Base-by-base conservation (phyloP, 805 yeast species). In the Saccharomycopsis capsularis region DNA sequence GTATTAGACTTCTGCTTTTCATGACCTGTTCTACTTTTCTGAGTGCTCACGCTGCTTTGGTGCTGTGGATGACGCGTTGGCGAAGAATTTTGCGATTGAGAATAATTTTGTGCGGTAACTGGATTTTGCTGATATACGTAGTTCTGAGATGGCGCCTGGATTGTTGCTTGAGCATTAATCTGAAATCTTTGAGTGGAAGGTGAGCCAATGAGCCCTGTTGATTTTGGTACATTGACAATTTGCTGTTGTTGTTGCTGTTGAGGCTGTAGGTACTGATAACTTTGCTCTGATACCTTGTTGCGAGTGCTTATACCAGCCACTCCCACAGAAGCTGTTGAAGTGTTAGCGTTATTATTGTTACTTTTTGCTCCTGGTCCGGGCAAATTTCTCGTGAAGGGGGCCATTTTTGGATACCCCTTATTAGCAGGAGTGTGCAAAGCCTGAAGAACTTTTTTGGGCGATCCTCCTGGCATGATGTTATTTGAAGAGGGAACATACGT, bases 391-490 rank as follows among this genome's bases (percentile, higher is more conserved):
- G 9, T 36, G 18, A 18, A 30, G 7, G 30, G 48, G 41, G n/a
- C 39, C 5, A 39, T 42, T 39, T 42, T 42, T 9, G 53, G 53
- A 35, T 40, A 40, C 18, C 21, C 18, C 21, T 44, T 44, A 24
- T 13, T n/a, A 36, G 30, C 5, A 25, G 42, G 42, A 64, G 50
- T 63, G 71, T 52, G 79, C 6, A 34, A 34, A 9, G 18, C 38
- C 78, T 59, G 79, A 83, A 1, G 86, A 44, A 78, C 81, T 38
- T 86, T 60, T 56, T 77, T 78, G 0, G 95, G 95, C 1, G 80
- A 81, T n/a, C 69, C 67, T 0, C 69, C 61, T 35, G 74, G 70
- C 96, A 97, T 90, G 7, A 90, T 75, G 44, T 66, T 64, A 40
- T 76, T 74, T 53, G 76, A 76, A 54, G 83, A 77, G 18, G 65